These are phyloP conservation scores for Houttuynia cordata DNA, from an alignment of 164 flowering plant genomes.

Conservation along the genomic window DNA sequence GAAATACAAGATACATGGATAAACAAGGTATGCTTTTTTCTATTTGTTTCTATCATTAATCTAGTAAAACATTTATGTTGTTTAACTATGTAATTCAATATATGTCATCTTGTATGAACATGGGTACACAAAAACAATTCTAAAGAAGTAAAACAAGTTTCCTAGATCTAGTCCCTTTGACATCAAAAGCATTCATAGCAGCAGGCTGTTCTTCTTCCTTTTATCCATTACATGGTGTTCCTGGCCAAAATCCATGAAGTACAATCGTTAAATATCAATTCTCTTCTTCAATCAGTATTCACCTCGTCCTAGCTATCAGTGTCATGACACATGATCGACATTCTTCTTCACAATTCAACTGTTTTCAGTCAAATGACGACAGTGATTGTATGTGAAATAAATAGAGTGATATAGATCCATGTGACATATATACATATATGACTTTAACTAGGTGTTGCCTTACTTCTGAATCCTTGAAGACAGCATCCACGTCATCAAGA, in stretches of 20 bases:
- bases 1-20: conserved; percentile 53
- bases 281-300: too few relatives aligned
- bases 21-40: not conserved
- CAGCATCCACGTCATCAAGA: conserved; percentile 94
- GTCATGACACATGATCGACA: too few relatives aligned
- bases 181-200: conserved; percentile 98
- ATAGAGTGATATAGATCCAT: not conserved
- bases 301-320: too few relatives aligned
- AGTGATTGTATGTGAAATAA: not conserved
- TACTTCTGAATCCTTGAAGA: conserved; percentile 83
- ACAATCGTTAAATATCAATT: too few relatives aligned
- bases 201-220: conserved; percentile 68
- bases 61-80: too few relatives aligned
- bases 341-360: too few relatives aligned
- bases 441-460: conserved; percentile 9
- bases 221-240: conserved; percentile 79
- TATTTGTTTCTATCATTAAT: too few relatives aligned
- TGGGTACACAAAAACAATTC: not conserved
- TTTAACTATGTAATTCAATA: too few relatives aligned
- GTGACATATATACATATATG: not conserved
- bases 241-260: conserved; percentile 29
- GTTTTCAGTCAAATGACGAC: not conserved
- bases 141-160: conserved; percentile 40
- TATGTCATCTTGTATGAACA: not conserved
- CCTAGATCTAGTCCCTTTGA: conserved; percentile 89